Evolutionary conservation across 768 basidiomycete genomes (phyloP), one percentile per base, ranked within the genome.

Genomic region (Russula olivacea): DNA sequence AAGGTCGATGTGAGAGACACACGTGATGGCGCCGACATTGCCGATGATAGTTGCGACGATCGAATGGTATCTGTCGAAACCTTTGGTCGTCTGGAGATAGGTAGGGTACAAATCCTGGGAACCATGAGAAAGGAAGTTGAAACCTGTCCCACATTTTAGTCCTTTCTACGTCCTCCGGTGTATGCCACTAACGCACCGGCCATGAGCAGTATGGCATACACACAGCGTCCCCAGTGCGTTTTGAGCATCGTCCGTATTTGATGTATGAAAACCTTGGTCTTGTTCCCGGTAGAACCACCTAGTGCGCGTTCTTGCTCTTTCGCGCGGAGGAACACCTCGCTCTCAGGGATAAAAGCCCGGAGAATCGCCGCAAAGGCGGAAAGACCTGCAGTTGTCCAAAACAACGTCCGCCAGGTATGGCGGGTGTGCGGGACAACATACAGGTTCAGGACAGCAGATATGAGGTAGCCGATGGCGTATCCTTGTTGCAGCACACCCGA

Each of bases 401-500:
- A 96, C 19, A 97, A 75, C 4, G 80, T 74, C 41, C 93, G 79
- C 94, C 94, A 96, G 0, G 66, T 61, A 19, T 61, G 25, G 0
- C 64, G 43, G 12, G 71, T 69, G 41, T 69, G 68, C 19, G 75
- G 74, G 12, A 77, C 90, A 25, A 89, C 76, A 3, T 74, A 79
- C 23, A 95, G 78, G 70, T 94, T 93, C 76, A 95, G 82, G 52
- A 89, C 83, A 0, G 93, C 89, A 0, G 92, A 90, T 61, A 97
- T 67, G 9, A 96, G 83, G 72, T 87, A 95, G 1, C 94, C 94
- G 14, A 86, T 81, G 0, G 92, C 90, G 69, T 96, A 95, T 17
- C 92, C 94, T 71, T 95, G 84, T 69, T 97, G 95, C 6, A 98
- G 72, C 52, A 96, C 75, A 15, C 95, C 95, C 23, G 85, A 87